Base-by-base conservation (phyloP, 192 early-diverging fungal species). In the Podila horticola region DNA sequence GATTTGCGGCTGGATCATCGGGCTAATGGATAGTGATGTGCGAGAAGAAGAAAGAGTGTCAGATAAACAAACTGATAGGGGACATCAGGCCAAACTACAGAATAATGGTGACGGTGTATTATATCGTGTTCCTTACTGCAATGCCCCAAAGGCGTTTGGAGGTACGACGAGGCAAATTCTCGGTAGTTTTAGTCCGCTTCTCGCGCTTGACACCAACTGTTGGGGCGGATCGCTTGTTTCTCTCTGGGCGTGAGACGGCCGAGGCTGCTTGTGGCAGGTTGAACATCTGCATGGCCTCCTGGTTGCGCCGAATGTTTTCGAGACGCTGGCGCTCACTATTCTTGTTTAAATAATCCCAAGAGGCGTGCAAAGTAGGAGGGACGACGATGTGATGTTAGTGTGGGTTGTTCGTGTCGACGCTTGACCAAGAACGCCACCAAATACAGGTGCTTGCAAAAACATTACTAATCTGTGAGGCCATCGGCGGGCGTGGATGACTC, bases 231-330 rank as follows among this genome's bases (percentile, higher is more conserved):
- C 61, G 81, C 41, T 67, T 69, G 3, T 66, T 71, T 24, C 69
- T 41, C 3, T 71, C 65, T 4, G 60, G 4, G 13, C 15, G 58
- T 55, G 57, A 31, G 20, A 71, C 69, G 20, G 69, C 75, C 29
- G 74, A 20, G 6, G 58, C 49, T 9, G 75, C 57, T 7, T 74
- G 66, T 1, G 77, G 74, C 2, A 86, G 36, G 12, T 67, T n/a
- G 24, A 86, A 68, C 48, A 70, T 49, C 13, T 48, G 24, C 71
- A 86, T 83, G 33, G 75, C 65, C 49, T 82, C 83, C 48, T 76
- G 49, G 64, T 86, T 86, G 22, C 65, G 62, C 36, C 79, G 48
- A 52, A 86, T 86, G 60, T 86, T 86, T 51, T 86, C 85, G 2
- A 76, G 58, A 17, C 85, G 72, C 60, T 75, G 62, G 15, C 58